A percentile compares a stretch with the other conserved stretches of the same genome.
Evolutionary conservation across 768 basidiomycete genomes (phyloP).

Genomic region (Amanita rimosa): DNA sequence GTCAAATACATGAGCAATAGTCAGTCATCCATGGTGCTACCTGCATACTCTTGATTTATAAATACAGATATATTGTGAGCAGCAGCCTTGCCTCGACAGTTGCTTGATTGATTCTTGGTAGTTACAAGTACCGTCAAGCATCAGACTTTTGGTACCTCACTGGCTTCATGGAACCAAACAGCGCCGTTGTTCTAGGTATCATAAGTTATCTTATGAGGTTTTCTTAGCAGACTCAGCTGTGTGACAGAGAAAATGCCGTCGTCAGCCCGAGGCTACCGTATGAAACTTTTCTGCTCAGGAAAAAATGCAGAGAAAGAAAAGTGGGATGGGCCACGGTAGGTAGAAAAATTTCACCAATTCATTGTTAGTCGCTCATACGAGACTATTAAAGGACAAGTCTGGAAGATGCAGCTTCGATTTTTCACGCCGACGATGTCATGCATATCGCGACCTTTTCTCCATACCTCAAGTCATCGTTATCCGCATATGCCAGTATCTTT

Average conservation of each 20-base stretch:
- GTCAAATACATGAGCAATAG: conserved; percentile 82
- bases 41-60: conserved; percentile 5
- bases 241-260: conserved; percentile 51
- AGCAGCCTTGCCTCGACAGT: not conserved
- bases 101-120: conserved; percentile 19
- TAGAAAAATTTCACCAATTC: not conserved
- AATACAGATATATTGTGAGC: conserved; percentile 60
- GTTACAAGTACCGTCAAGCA: conserved; percentile 91
- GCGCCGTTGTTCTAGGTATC: conserved; percentile 74
- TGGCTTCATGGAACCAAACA: conserved; percentile 89
- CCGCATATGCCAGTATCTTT: conserved; percentile 37
- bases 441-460: conserved; percentile 44
- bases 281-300: conserved; percentile 76
- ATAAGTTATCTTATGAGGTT: not conserved
- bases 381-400: conserved; percentile 43
- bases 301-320: conserved; percentile 69
- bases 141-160: conserved; percentile 96
- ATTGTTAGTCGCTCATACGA: not conserved
- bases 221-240: conserved; percentile 2
- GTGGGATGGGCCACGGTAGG: conserved; percentile 82
- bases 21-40: conserved; percentile 24
- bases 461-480: conserved; percentile 45
- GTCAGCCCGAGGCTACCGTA: conserved; percentile 65
- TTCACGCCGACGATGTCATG: conserved; percentile 68
- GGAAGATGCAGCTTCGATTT: conserved; percentile 50